Conservation (phyloP, 352 stramenopile genomes). For the Discostella stelligera region DNA sequence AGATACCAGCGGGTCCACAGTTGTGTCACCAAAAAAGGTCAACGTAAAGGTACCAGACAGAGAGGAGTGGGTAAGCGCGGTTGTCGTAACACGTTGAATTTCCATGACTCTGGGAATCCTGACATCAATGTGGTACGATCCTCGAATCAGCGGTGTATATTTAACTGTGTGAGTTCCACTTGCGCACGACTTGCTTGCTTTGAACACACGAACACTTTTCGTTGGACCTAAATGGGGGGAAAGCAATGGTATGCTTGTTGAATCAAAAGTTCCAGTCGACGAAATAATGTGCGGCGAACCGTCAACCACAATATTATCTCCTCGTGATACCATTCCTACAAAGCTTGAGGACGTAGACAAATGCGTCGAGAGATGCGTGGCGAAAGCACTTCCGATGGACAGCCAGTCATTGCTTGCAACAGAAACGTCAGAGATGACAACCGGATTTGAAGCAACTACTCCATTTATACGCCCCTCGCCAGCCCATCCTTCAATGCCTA, state of each 20-base stretch:
- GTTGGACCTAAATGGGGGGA: slow-evolving; percentile 72
- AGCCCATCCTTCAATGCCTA: slow-evolving; percentile 87
- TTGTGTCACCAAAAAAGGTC: slow-evolving; percentile 44
- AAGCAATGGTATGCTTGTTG: slow-evolving; percentile 74
- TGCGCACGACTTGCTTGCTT: slow-evolving; percentile 42
- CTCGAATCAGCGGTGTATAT: slow-evolving; percentile 89
- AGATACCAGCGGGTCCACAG: slow-evolving; percentile 24
- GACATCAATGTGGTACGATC: slow-evolving; percentile 87
- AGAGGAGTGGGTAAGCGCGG: slow-evolving; percentile 39
- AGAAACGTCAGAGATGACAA: slow-evolving; percentile 54
- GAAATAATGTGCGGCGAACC: slow-evolving; percentile 81
- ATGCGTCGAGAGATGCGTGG: slow-evolving; percentile 29
- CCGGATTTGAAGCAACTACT: slow-evolving; percentile 19
- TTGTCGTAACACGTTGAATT: slow-evolving; percentile 83
- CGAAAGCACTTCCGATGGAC: slow-evolving; percentile 52
- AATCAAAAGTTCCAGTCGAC: slow-evolving; percentile 70
- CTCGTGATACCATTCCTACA: slow-evolving; percentile 61
- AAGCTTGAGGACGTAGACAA: slow-evolving; percentile 32
- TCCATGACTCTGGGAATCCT: slow-evolving; percentile 82
- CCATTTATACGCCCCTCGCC: slow-evolving; percentile 85
- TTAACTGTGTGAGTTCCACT: slow-evolving; percentile 84
- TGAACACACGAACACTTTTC: slow-evolving; percentile 43
- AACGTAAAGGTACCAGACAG: slow-evolving; percentile 84
- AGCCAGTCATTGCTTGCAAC: slow-evolving; percentile 58
- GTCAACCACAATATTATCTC: slow-evolving; percentile 86